These are phyloP conservation scores for Deuterostichococcus epilithicus DNA, from an alignment of 139 green algal species.

Conservation along the genomic window DNA sequence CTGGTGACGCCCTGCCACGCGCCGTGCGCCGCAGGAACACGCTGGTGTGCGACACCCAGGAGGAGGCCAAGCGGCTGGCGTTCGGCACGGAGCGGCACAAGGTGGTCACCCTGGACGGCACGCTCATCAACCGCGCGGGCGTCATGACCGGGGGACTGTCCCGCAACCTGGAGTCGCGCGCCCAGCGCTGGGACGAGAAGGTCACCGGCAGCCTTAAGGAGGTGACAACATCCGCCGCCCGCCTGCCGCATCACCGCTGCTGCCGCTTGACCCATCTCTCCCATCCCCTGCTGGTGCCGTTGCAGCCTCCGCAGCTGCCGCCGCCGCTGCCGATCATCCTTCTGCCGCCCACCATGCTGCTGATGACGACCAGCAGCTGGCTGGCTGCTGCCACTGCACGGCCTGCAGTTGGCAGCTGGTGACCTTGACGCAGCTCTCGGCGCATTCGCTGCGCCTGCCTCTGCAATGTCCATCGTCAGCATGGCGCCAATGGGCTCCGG, in stretches of 20 bases:
- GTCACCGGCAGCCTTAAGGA: conserved; percentile 54
- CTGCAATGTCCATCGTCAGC: too few relatives aligned
- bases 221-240: too few relatives aligned
- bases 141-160: conserved; percentile 71
- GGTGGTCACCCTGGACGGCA: conserved; percentile 83
- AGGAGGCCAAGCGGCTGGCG: conserved; percentile 73
- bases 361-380: too few relatives aligned
- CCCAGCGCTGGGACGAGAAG: conserved; percentile 63
- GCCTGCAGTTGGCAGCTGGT: too few relatives aligned
- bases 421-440: too few relatives aligned
- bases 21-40: conserved; percentile 61
- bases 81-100: conserved; percentile 61
- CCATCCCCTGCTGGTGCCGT: background rate
- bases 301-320: too few relatives aligned
- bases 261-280: background rate
- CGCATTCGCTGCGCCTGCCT: too few relatives aligned
- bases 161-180: conserved; percentile 39
- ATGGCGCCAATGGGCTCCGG: too few relatives aligned
- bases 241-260: background rate
- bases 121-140: conserved; percentile 79
- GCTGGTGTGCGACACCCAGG: conserved; percentile 81
- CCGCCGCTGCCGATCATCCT: too few relatives aligned
- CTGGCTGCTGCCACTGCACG: too few relatives aligned
- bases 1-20: background rate
- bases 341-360: too few relatives aligned